These are phyloP conservation scores for Sphaerobolus stellatus DNA, from an alignment of 1,284 basidiomycete genomes.

Conservation along the genomic window DNA sequence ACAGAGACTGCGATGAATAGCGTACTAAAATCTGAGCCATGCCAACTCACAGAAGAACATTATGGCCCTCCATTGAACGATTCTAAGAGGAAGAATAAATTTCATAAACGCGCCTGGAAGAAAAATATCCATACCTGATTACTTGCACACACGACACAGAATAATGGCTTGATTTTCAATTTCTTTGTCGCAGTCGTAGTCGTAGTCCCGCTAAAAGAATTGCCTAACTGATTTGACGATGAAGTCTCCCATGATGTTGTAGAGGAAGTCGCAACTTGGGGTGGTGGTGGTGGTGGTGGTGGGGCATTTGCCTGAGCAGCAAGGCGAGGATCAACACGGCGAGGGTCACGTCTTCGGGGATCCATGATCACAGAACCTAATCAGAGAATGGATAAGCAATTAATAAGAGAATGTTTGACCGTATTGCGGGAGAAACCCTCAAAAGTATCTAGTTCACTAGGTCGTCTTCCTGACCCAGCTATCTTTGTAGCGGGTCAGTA, in stretches of 20 bases:
- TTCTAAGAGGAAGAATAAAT: slow-evolving; percentile 58
- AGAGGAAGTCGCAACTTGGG: slow-evolving; percentile 13
- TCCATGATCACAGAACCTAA: slow-evolving; percentile 51
- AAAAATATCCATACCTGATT: slow-evolving; percentile 70
- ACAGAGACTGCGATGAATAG: slow-evolving; percentile 5
- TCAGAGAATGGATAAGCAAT: slow-evolving; percentile 7
- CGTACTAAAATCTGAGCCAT: slow-evolving; percentile 1
- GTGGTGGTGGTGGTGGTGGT: slow-evolving; percentile 20
- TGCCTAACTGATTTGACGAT: too few species aligned
- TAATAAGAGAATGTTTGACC: slow-evolving; percentile 14
- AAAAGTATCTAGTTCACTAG: slow-evolving; percentile 88
- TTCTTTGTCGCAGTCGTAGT: slow-evolving; percentile 12
- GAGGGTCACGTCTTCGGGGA: slow-evolving; percentile 75
- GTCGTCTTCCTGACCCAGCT: slow-evolving; percentile 72
- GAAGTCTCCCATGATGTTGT: too few species aligned
- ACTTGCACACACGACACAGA: slow-evolving; percentile 97
- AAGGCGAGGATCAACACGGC: slow-evolving; percentile 59
- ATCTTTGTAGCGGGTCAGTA: slow-evolving; percentile 53
- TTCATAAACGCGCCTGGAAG: slow-evolving; percentile 7
- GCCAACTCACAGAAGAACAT: slow-evolving; percentile 76
- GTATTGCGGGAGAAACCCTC: slow-evolving; percentile 38
- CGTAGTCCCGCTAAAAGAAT: too few species aligned
- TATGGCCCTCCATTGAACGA: slow-evolving; percentile 98
- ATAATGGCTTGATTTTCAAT: slow-evolving; percentile 53
- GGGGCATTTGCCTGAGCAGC: slow-evolving; percentile 12